phyloP scores from a whole-genome alignment of 768 basidiomycete genomes.

The Crucibulum laeve region DNA sequence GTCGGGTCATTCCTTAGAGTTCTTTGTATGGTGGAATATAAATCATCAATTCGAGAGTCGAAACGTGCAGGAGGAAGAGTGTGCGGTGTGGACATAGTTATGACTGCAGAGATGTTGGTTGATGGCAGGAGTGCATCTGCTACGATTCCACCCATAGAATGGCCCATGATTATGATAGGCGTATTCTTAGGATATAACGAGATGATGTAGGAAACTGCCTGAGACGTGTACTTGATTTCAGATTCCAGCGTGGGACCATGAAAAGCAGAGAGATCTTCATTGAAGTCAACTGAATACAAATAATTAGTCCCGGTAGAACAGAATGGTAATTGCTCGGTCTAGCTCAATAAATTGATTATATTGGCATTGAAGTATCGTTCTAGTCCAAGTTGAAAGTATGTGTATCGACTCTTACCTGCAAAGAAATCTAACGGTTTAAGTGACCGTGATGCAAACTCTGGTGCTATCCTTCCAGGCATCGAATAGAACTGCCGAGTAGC shows the following conservation, averaged over 20 bases:
- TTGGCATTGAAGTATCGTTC: too few relatives aligned
- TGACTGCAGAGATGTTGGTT: conserved; percentile 62
- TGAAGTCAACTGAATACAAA: conserved; percentile 73
- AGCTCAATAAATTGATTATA: too few relatives aligned
- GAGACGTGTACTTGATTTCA: conserved; percentile 70
- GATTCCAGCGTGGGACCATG: conserved; percentile 85
- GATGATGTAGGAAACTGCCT: conserved; percentile 74
- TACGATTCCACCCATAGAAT: conserved; percentile 97
- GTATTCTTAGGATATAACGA: conserved; percentile 66
- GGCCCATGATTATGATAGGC: conserved; percentile 75
- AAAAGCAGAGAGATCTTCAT: conserved; percentile 95
- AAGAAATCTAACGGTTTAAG: conserved; percentile 78
- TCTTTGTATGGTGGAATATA: conserved; percentile 51
- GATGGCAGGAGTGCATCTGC: conserved; percentile 76
- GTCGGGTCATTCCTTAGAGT: conserved; percentile 43
- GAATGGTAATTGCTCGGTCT: too few relatives aligned
- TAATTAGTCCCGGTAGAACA: background rate
- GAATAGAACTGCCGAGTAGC: conserved; percentile 77
- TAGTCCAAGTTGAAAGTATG: too few relatives aligned
- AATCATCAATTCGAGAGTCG: conserved; percentile 71
- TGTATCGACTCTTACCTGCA: conserved; percentile 62
- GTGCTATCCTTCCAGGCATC: conserved; percentile 50
- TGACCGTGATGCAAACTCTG: conserved; percentile 43
- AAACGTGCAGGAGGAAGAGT: conserved; percentile 84
- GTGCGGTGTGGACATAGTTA: conserved; percentile 98